Conservation (phyloP, 805 yeast species). For the Metschnikowia proteae region DNA sequence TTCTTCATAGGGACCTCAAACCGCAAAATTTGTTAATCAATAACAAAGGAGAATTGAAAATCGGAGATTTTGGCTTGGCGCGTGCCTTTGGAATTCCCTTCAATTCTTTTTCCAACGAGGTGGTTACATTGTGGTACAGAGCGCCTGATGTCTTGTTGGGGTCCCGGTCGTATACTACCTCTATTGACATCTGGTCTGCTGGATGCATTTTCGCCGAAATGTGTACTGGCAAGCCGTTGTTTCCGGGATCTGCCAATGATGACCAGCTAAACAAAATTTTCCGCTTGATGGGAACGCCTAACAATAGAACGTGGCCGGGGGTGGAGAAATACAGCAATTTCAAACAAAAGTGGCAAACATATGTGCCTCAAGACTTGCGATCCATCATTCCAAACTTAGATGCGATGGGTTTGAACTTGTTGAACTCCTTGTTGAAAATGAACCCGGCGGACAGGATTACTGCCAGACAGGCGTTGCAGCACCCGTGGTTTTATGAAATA, state of each 20-base stretch:
- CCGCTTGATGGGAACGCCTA: constrained; percentile 94
- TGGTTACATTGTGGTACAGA: constrained; percentile 95
- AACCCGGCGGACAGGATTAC: constrained; percentile 58
- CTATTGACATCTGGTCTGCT: constrained; percentile 98
- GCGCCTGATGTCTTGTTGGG: constrained; percentile 97
- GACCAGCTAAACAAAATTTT: constrained; percentile 92
- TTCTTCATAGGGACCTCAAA: constrained; percentile 82
- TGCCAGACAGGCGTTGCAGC: constrained; percentile 59
- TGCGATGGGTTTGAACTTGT: constrained; percentile 61
- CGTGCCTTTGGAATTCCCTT: constrained; percentile 98
- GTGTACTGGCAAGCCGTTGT: constrained; percentile 96
- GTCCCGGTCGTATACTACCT: constrained; percentile 91
- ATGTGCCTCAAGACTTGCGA: constrained; percentile 83
- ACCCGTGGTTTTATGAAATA: constrained; percentile 81
- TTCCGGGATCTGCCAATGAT: constrained; percentile 94
- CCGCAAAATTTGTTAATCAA: constrained; percentile 93
- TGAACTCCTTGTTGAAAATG: constrained; percentile 57
- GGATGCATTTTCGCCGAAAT: constrained; percentile 98
- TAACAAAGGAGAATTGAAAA: constrained; percentile 82
- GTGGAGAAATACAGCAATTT: constrained; percentile 85
- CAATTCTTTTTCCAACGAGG: constrained; percentile 95
- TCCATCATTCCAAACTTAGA: constrained; percentile 66
- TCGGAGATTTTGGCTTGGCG: constrained; percentile 96
- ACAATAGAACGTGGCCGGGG: constrained; percentile 97
- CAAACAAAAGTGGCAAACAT: constrained; percentile 77